phyloP scores from a whole-genome alignment of 495 filamentous ascomycete genomes.

The Schizothecium vesticola region DNA sequence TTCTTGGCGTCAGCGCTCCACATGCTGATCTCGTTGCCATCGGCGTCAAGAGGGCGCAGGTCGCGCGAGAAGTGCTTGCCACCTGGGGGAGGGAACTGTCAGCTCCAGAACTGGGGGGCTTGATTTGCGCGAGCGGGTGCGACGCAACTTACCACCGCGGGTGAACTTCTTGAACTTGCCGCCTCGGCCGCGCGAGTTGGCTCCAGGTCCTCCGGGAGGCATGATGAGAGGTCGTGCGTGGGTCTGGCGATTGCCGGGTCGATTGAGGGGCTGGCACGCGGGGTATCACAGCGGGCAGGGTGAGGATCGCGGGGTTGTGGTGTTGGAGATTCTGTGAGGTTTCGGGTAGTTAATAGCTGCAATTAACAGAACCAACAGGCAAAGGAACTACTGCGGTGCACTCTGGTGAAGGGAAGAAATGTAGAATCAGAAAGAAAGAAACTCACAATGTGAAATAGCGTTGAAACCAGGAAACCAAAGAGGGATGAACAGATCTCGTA shows the following conservation, averaged over 20 bases:
- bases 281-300: slow-evolving; percentile 14
- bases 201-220: slow-evolving; percentile 54
- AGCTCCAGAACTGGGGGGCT: neutral
- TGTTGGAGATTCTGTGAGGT: neutral
- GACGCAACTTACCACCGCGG: slow-evolving; percentile 65
- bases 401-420: neutral
- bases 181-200: slow-evolving; percentile 63
- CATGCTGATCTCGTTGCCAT: slow-evolving; percentile 72
- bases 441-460: neutral
- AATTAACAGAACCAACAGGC: neutral
- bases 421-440: neutral
- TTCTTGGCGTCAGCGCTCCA: slow-evolving; percentile 52
- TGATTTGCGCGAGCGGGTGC: neutral
- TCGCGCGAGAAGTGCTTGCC: slow-evolving; percentile 93
- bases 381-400: neutral
- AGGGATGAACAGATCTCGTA: neutral
- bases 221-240: slow-evolving; percentile 37
- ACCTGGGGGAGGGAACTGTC: slow-evolving; percentile 46
- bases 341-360: neutral
- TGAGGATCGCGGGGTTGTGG: slow-evolving; percentile 7
- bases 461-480: neutral
- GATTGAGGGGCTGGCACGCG: slow-evolving; percentile 11
- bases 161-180: slow-evolving; percentile 93
- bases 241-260: neutral
- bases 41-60: slow-evolving; percentile 75